Percentiles rank a stretch among this genome's conserved stretches.
phyloP scores from a whole-genome alignment of 1,284 basidiomycete genomes.

The Fomes fomentarius region DNA sequence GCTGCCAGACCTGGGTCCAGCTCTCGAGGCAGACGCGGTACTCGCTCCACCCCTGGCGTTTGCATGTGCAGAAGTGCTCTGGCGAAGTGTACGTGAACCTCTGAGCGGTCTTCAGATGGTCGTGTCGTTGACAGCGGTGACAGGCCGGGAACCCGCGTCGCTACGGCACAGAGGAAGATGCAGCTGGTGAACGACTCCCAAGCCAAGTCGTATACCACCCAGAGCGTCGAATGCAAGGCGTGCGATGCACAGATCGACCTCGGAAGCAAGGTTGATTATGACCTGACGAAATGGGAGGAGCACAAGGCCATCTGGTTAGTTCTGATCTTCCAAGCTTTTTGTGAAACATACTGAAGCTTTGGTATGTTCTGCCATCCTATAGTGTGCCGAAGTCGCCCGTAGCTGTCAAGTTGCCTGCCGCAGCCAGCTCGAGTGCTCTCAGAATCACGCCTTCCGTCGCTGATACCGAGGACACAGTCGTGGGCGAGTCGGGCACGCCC shows the following conservation, averaged over 20 bases:
- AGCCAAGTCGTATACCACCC: conserved; percentile 48
- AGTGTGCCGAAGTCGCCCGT: background rate
- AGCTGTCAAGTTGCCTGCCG: background rate
- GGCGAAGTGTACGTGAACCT: conserved; percentile 39
- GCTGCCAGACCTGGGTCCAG: conserved; percentile 63
- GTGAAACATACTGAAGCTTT: too few relatives aligned
- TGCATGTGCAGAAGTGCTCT: conserved; percentile 50
- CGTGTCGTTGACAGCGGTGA: background rate
- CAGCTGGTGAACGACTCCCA: conserved; percentile 62
- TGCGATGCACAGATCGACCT: conserved; percentile 49
- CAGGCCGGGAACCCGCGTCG: conserved; percentile 58
- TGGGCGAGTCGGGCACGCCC: conserved; percentile 32
- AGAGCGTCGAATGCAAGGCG: conserved; percentile 50
- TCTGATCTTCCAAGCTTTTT: too few relatives aligned
- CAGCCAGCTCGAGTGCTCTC: conserved; percentile 21
- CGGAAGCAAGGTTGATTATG: conserved; percentile 54
- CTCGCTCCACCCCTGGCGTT: conserved; percentile 51
- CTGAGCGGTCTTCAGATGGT: background rate
- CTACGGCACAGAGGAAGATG: conserved; percentile 60
- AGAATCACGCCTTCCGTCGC: conserved; percentile 40
- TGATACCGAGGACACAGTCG: conserved; percentile 46
- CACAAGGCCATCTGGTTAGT: conserved; percentile 55
- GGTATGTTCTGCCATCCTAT: conserved; percentile 41
- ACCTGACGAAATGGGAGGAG: conserved; percentile 58
- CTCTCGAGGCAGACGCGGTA: conserved; percentile 47